Base-by-base conservation (phyloP, 2,329 filamentous ascomycete species). In the Verticillium albo-atrum region DNA sequence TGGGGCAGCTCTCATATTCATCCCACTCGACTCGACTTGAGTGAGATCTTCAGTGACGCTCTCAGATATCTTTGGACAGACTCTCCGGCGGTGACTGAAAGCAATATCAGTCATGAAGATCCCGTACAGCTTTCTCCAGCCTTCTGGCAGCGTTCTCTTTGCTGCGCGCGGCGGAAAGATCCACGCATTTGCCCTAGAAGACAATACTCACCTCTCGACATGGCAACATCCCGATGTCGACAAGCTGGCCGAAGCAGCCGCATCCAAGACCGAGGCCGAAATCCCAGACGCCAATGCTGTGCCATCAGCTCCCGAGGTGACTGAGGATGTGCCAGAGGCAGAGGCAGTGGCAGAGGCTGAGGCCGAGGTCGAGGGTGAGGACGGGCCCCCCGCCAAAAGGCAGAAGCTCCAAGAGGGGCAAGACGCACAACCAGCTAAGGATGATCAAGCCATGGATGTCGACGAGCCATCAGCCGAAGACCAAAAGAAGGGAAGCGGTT, bases 81-180 rank as follows among this genome's bases (percentile, higher is more conserved):
- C 25, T 47, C 20, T 12, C 25, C n/a, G 20, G 20, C 25, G 42
- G 42, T 23, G 7, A 9, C 5, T 47, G 7, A 6, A 2, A 20
- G n/a, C 42, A 53, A 20, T 17, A 0, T 55, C 56, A 51, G 70
- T 65, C n/a, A 79, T 81, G 75, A 75, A 75, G 62, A 70, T 83
- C 60, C 88, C 89, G n/a, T 89, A 89, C 67, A 89, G 89, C 66
- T 83, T 85, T 66, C 73, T 91, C 54, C 77, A 76, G 55, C 71
- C 74, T 35, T 78, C 80, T 64, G 82, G 82, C 53, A 72, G 81
- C 65, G 74, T 89, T 23, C 73, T 97, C 20, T 81, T 96, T 66
- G 90, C 89, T 37, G 90, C 91, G 27, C 87, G 87, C 62, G 91
- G 91, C 15, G 83, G 88, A 54, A 84, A 82, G 66, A 84, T 97